Conservation (phyloP, 139 green algal species). For the Chlamydomonas sp. region DNA sequence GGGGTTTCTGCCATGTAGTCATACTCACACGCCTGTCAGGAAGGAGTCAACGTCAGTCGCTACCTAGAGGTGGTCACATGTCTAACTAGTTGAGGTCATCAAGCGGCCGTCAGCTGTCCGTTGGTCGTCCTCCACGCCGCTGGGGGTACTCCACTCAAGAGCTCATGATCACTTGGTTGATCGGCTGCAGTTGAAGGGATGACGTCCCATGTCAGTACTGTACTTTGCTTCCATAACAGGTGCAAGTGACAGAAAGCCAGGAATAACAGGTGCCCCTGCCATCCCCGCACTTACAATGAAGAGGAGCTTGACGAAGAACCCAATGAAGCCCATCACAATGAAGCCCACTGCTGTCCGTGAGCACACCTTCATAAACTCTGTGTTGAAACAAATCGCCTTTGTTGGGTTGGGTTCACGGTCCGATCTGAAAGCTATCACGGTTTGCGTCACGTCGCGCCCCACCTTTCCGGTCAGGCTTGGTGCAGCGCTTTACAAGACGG, state of each 20-base stretch:
- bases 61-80: too few relatives aligned
- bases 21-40: too few relatives aligned
- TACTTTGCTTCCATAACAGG: background rate
- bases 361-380: slow-evolving; percentile 93
- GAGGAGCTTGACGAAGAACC: slow-evolving; percentile 98
- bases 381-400: background rate
- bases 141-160: background rate
- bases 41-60: too few relatives aligned
- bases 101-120: too few relatives aligned
- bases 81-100: too few relatives aligned
- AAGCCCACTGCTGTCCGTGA: slow-evolving; percentile 89
- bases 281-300: slow-evolving; percentile 81
- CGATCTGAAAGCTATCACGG: background rate
- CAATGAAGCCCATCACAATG: slow-evolving; percentile 96
- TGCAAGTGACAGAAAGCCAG: background rate
- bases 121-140: too few relatives aligned
- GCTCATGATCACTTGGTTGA: slow-evolving; percentile 89
- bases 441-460: background rate
- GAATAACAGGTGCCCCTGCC: background rate
- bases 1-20: too few relatives aligned
- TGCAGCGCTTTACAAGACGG: slow-evolving; percentile 93
- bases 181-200: slow-evolving; percentile 66
- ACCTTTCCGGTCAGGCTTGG: slow-evolving; percentile 95
- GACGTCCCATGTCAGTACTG: background rate
- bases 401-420: background rate